Conservation (phyloP, 2,329 filamentous ascomycete species). For the Fusarium dlaminii region DNA sequence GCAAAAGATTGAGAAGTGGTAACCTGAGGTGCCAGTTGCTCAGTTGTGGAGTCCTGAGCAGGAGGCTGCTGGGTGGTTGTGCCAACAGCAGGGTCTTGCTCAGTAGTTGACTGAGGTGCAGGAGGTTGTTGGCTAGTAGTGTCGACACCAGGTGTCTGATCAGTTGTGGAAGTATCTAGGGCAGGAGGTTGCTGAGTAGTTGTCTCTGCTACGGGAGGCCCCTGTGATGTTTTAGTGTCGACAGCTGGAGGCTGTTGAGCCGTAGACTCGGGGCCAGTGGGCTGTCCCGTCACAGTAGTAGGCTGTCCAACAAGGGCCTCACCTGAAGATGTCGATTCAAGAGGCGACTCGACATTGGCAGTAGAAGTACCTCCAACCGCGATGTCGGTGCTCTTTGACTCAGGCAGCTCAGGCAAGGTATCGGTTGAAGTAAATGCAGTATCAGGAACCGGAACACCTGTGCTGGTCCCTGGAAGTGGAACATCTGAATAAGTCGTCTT, state of each 20-base stretch:
- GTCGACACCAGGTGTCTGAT: not conserved
- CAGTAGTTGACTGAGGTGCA: not conserved
- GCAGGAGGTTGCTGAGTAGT: not conserved
- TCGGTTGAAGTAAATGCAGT: not conserved
- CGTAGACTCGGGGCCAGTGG: not conserved
- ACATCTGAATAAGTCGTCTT: not conserved
- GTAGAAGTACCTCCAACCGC: not conserved
- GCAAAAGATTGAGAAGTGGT: not conserved
- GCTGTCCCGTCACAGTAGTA: not conserved
- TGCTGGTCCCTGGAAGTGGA: not conserved
- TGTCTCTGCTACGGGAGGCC: not conserved
- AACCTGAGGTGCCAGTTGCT: not conserved
- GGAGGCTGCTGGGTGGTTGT: not conserved
- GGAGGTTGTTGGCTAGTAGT: not conserved
- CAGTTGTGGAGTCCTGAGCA: not conserved
- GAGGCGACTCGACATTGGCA: not conserved
- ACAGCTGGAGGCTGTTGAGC: not conserved
- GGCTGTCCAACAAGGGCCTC: not conserved
- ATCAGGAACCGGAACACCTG: not conserved
- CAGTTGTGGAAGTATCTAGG: not conserved
- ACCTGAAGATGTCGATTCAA: not conserved
- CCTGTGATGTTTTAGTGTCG: not conserved
- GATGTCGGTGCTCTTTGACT: not conserved
- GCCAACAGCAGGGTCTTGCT: not conserved
- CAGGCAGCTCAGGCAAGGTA: not conserved